Conservation (phyloP, 441 rosid genomes). For the Melastoma candidum region DNA sequence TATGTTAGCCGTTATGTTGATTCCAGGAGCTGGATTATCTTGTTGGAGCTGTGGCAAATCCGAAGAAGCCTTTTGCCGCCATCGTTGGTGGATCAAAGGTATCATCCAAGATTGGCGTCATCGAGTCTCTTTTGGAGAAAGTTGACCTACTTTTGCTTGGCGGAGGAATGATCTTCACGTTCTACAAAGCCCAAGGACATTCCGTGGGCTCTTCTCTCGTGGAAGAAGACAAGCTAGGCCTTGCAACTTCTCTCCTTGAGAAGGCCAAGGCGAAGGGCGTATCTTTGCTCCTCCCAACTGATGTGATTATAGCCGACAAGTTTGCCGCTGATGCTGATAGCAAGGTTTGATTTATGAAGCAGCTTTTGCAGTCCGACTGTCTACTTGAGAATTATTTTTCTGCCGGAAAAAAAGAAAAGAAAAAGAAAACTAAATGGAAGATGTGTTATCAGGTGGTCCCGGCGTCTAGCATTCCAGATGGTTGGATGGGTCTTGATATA, state of each 20-base stretch:
- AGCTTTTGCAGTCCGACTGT: too few species aligned
- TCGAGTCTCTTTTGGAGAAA: constrained; percentile 69
- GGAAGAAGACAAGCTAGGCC: constrained; percentile 83
- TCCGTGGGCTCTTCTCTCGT: constrained; percentile 79
- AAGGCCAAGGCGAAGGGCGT: constrained; percentile 85
- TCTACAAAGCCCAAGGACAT: constrained; percentile 84
- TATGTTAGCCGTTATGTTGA: background rate
- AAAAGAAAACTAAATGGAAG: background rate
- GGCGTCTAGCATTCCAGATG: constrained; percentile 75
- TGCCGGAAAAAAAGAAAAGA: background rate
- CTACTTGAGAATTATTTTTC: background rate
- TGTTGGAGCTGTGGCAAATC: constrained; percentile 83
- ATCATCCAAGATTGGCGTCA: constrained; percentile 84
- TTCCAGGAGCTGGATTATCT: constrained; percentile 89
- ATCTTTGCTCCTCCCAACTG: constrained; percentile 66
- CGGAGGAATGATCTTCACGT: constrained; percentile 92
- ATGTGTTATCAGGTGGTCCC: constrained; percentile 51
- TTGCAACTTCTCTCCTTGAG: constrained; percentile 66
- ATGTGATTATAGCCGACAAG: constrained; percentile 84
- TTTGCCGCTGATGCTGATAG: constrained; percentile 76
- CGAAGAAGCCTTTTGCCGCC: constrained; percentile 96
- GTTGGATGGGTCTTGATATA: constrained; percentile 95
- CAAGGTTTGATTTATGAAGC: constrained; percentile 41
- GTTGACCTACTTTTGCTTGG: constrained; percentile 71
- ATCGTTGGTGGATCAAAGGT: constrained; percentile 94